phyloP scores from a whole-genome alignment of 306 rosid genomes.

The Lagenaria siceraria region DNA sequence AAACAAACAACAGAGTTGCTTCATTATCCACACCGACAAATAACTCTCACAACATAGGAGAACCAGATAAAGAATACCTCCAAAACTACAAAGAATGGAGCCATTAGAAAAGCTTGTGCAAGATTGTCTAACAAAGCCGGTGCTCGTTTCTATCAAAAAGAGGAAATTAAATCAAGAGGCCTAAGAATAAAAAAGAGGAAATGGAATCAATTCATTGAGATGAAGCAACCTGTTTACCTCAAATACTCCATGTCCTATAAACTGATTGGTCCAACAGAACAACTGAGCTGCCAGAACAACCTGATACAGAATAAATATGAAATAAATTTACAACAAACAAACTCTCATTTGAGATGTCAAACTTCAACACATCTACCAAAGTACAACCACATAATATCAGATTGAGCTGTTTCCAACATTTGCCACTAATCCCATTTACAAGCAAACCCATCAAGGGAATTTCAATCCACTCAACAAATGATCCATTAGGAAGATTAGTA shows the following conservation, averaged over 20 bases:
- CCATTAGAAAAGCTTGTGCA: slow-evolving; percentile 74
- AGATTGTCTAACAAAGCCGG: slow-evolving; percentile 88
- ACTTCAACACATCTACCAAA: neutral
- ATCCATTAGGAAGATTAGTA: neutral
- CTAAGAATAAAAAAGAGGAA: neutral
- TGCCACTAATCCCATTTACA: neutral
- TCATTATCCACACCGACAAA: neutral
- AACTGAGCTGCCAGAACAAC: slow-evolving; percentile 63
- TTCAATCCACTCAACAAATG: neutral
- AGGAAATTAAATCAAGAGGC: neutral
- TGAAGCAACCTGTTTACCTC: slow-evolving; percentile 36
- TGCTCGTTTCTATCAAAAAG: slow-evolving; percentile 58
- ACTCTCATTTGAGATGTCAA: neutral
- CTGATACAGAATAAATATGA: slow-evolving; percentile 21
- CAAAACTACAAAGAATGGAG: slow-evolving; percentile 66
- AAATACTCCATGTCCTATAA: slow-evolving; percentile 80
- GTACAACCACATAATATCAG: neutral
- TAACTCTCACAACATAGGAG: neutral
- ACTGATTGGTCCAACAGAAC: slow-evolving; percentile 79
- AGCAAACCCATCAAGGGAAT: neutral
- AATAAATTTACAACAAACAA: neutral
- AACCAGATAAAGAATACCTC: slow-evolving; percentile 32
- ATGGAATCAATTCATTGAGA: neutral
- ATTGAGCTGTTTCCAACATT: neutral
- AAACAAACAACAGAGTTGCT: neutral